Percentiles rank a stretch among this genome's conserved stretches.
These are phyloP conservation scores for Phytophthora litchii DNA, from an alignment of 352 stramenopile species.

Conservation along the genomic window DNA sequence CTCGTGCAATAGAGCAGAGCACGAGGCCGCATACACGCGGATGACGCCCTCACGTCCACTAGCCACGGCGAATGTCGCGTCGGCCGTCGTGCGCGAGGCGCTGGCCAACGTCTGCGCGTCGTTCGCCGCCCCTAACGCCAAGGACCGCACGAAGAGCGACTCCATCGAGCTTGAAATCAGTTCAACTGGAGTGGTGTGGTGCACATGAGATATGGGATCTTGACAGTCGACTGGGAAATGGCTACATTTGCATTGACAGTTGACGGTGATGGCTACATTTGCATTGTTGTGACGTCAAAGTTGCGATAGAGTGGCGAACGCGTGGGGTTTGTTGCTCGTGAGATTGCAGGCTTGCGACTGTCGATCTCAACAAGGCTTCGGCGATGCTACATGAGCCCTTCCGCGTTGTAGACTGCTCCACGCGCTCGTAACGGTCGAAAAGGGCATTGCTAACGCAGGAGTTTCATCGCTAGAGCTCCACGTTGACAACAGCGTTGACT, in stretches of 20 bases:
- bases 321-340: constrained; percentile 3
- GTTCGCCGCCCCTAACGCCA: constrained; percentile 47
- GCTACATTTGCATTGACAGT: background rate
- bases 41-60: constrained; percentile 68
- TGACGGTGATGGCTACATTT: too few relatives aligned
- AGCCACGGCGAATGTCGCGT: constrained; percentile 81
- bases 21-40: constrained; percentile 81
- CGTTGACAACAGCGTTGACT: background rate
- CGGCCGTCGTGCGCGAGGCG: constrained; percentile 62
- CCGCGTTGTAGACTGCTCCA: background rate
- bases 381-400: constrained; percentile 9
- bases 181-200: constrained; percentile 1
- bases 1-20: constrained; percentile 78
- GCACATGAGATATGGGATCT: constrained; percentile 5
- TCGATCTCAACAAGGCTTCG: constrained; percentile 5
- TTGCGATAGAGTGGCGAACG: constrained; percentile 6
- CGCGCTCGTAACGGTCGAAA: constrained; percentile 26
- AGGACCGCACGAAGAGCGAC: constrained; percentile 71
- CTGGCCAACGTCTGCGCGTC: constrained; percentile 59
- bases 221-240: background rate
- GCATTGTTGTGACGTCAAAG: too few relatives aligned
- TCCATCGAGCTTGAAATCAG: constrained; percentile 40
- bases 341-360: constrained; percentile 8
- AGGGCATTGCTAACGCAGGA: constrained; percentile 13
- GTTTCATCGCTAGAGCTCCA: constrained; percentile 8